These are phyloP conservation scores for Spiromastix sp. DNA, from an alignment of 2,329 filamentous ascomycete species.

Conservation along the genomic window DNA sequence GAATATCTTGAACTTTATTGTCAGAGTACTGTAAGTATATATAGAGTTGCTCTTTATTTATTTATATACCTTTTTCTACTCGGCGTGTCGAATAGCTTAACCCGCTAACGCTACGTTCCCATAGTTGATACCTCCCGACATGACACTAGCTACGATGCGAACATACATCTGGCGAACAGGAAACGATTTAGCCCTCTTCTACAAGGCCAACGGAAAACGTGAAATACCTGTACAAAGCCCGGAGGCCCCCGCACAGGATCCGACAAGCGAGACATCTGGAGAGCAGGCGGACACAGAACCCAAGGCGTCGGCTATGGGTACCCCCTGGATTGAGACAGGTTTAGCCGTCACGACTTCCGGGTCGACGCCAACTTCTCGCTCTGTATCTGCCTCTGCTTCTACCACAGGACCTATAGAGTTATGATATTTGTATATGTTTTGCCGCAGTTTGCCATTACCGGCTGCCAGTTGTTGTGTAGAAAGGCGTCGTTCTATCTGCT, in stretches of 20 bases:
- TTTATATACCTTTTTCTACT: no score
- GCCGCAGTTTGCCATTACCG: no score
- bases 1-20: conserved; percentile 94
- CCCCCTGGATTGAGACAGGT: no score
- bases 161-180: conserved; percentile 90
- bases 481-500: no score
- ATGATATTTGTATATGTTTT: no score
- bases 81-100: no score
- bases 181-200: conserved; percentile 83
- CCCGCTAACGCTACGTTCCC: conserved; percentile 3
- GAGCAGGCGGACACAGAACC: no score
- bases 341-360: conserved; percentile 21
- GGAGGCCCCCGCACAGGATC: no score
- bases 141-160: conserved; percentile 88
- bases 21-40: conserved; percentile 69
- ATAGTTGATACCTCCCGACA: conserved; percentile 55
- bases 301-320: conserved; percentile 47
- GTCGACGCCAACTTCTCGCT: conserved; percentile 15
- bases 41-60: no score
- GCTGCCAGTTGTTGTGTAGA: no score
- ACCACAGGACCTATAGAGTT: not conserved
- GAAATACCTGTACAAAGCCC: conserved; percentile 22
- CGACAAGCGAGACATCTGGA: no score
- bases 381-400: not conserved
- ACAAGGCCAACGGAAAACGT: conserved; percentile 84